Conservation (phyloP, 2,329 filamentous ascomycete genomes). For the Penicillium sp. region DNA sequence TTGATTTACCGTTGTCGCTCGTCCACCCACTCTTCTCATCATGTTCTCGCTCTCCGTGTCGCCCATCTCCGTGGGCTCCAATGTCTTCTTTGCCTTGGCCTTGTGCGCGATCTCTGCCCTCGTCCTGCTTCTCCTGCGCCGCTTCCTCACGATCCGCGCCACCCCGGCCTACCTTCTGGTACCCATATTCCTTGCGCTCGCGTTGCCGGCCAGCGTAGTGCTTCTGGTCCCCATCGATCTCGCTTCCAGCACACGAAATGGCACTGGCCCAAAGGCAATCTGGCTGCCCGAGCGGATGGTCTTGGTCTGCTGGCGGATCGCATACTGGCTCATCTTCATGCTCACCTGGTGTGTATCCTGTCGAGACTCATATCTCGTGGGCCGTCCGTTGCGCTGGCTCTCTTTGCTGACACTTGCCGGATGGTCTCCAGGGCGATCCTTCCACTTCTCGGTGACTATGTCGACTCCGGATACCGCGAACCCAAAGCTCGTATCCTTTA, state of each 20-base stretch:
- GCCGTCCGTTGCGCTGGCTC: not conserved
- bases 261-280: slow-evolving; percentile 70
- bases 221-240: slow-evolving; percentile 93
- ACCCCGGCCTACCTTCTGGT: slow-evolving; percentile 86
- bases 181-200: slow-evolving; percentile 93
- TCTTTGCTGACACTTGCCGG: slow-evolving; percentile 2
- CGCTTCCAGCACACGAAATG: slow-evolving; percentile 71
- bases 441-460: slow-evolving; percentile 87
- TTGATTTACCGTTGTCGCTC: slow-evolving; percentile 5
- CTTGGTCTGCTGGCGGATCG: slow-evolving; percentile 85
- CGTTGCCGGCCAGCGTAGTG: slow-evolving; percentile 83
- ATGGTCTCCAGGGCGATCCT: slow-evolving; percentile 65
- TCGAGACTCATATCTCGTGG: not conserved
- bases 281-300: slow-evolving; percentile 77
- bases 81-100: slow-evolving; percentile 68
- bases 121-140: slow-evolving; percentile 77
- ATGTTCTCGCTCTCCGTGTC: slow-evolving; percentile 30
- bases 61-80: slow-evolving; percentile 62
- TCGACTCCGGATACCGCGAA: slow-evolving; percentile 87
- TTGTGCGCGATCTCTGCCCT: slow-evolving; percentile 67
- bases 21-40: slow-evolving; percentile 6
- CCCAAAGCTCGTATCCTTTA: slow-evolving; percentile 74
- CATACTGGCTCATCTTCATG: slow-evolving; percentile 94
- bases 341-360: slow-evolving; percentile 68
- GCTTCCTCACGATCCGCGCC: slow-evolving; percentile 82